Evolutionary conservation across 2,329 filamentous ascomycete species (phyloP), one percentile per base, ranked within the genome.

Genomic region (Aspergillaceae sp.): DNA sequence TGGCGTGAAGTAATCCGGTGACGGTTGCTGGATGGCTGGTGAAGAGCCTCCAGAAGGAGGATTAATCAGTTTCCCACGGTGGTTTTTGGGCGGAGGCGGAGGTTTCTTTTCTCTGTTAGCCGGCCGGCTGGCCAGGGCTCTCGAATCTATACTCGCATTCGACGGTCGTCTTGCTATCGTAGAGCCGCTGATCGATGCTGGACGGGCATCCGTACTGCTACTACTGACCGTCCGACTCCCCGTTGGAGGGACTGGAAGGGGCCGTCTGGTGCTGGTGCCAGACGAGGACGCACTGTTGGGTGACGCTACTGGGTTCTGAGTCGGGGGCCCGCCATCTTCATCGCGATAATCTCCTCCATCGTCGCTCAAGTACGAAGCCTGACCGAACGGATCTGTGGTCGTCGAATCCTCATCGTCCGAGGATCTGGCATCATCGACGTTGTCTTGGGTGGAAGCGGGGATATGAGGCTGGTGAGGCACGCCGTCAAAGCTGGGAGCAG

Each of bases 31-130:
- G 51, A 42, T 19, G 19, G 19, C 19, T 3, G 58, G 53, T 40
- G 47, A 54, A 42, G 54, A 19, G 19, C 19, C 55, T 48, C 43
- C 61, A 29, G 51, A 52, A 26, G 54, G 41, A 49, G 56, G 46
- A 53, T 75, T 80, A 52, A 91, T 84, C 11, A 83, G 74, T 64
- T 84, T 90, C 4, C 87, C 87, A 67, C 90, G 86, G 45, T 86
- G 80, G 43, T 84, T 88, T 59, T 78, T 87, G 7, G 86, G 86
- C 5, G 84, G 84, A 4, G 62, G 62, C 4, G 86, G 86, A 9
- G 84, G 84, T 51, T 79, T 79, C 65, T 79, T 82, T 60, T 83
- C 85, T 52, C 74, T 56, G 49, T 51, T 61, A 19, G 40, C 47
- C 41, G 50, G 60, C 52, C 40, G 72, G 57, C 41, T 64, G 4